Base-by-base conservation (phyloP, 805 yeast species). In the Ogataea parapolymorpha region DNA sequence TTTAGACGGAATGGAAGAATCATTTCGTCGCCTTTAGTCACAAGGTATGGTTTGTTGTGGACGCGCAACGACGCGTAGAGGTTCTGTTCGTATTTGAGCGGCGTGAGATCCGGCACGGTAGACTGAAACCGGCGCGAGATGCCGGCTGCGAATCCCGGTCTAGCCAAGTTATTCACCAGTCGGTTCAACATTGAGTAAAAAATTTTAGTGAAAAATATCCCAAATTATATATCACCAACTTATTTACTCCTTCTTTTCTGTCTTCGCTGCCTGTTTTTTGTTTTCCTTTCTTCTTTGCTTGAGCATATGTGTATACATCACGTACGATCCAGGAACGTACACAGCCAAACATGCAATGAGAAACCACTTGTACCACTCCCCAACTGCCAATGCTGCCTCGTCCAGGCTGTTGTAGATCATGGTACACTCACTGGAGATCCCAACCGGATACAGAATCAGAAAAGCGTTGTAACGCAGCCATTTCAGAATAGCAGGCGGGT, bases 1-100 rank as follows among this genome's bases (percentile, higher is more conserved):
- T 80, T 82, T 70, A 93, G 59, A 49, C 79, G 76, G 63, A 77
- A 90, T 3, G 97, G 96, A 28, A 93, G 64, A 17, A 80, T 74
- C 38, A 93, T 75, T 50, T 72, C 75, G 62, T 93, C 99, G 16
- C 99, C 99, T 51, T 82, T 78, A 18, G 98, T 89, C 13, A 93
- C 93, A 46, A 93, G 69, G 57, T 86, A 89, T 31, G 93, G 87
- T 63, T 88, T 80, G 63, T 82, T 79, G 67, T 88, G 93, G 27
- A 93, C 75, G 52, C 78, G 80, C 50, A 91, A 74, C 7, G 86
- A 72, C 33, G 98, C 98, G 59, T 88, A 93, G 24, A 91, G 65
- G 47, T 77, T 77, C 45, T 77, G 76, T 36, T 81, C 76, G 37
- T 78, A 73, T 56, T 82, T 86, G 46, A 89, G 67, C 2, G 87